Percentiles rank a stretch among this genome's conserved stretches.
Evolutionary conservation across 805 yeast genomes (phyloP).

Genomic region (Wickerhamiella cacticola): DNA sequence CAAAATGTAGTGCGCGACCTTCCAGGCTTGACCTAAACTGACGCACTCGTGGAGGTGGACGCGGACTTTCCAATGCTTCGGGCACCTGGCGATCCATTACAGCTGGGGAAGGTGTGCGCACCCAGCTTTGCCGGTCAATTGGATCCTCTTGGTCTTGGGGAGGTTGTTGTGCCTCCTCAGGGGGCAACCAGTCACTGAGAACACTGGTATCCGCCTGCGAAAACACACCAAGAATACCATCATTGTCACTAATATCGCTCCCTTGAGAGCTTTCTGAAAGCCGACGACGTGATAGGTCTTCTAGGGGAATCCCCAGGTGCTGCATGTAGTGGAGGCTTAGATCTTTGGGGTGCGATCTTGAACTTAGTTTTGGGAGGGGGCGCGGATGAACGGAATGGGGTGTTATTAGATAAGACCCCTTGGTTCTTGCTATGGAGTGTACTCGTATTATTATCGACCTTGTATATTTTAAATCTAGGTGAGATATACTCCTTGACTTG

Average conservation of each 20-base stretch:
- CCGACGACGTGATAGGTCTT: conserved; percentile 5
- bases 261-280: background rate
- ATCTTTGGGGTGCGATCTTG: background rate
- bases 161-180: background rate
- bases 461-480: no score
- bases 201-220: conserved; percentile 2
- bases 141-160: background rate
- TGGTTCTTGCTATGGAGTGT: background rate
- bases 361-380: background rate
- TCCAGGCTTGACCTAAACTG: background rate
- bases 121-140: background rate
- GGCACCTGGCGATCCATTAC: background rate
- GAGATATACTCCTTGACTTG: no score
- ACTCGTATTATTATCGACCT: no score
- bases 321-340: conserved; percentile 7
- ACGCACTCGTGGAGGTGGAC: background rate
- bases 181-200: conserved; percentile 8
- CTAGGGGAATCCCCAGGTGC: conserved; percentile 11
- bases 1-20: background rate
- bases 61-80: background rate
- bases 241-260: background rate
- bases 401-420: background rate
- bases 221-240: conserved; percentile 11
- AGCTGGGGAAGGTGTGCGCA: background rate
- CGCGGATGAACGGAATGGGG: background rate